Base-by-base conservation (phyloP, 176 grass and related monocot species). In the Cenchrus fungigraminus region DNA sequence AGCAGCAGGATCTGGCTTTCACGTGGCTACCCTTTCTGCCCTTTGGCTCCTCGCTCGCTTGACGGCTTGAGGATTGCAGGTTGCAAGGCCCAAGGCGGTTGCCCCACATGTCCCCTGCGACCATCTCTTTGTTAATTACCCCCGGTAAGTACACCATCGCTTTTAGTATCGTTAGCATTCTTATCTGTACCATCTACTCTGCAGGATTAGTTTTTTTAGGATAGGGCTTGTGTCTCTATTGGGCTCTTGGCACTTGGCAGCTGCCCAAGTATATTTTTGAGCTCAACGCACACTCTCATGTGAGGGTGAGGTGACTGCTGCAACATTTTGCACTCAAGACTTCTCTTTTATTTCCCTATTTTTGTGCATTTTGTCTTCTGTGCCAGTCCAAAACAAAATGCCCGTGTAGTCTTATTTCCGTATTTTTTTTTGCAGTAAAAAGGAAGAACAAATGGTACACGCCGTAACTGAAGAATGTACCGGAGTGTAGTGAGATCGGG, bases 1-100 rank as follows among this genome's bases (percentile, higher is more conserved):
- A 80, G 61, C 82, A 76, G 52, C 11, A 76, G 52, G 76, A 5
- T 2, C 59, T 56, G 82, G 51, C 89, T 59, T 63, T 84, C 89
- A 91, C 89, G 85, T 87, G 89, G 76, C 63, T 14, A 46, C 53
- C 82, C 81, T 77, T 85, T 84, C 76, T 76, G 68, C 83, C 54
- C 61, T 80, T 44, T 68, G 8, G 47, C 82, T 37, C 66, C 65
- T 43, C 40, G 12, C 17, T 15, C 57, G 12, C 76, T 29, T 28
- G 45, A 76, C 76, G 76, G 47, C 55, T 55, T 28, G 66, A 69
- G 65, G 66, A 73, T 45, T 32, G 55, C 85, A 81, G 70, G 32
- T 80, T 88, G 13, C 85, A 76, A 81, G 45, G 13, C 85, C 85
- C 81, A 50, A 84, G 69, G 77, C 8, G 6, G 62, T 17, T 50